Base-by-base conservation (phyloP, 2,329 filamentous ascomycete genomes). In the Botrytis medusae region DNA sequence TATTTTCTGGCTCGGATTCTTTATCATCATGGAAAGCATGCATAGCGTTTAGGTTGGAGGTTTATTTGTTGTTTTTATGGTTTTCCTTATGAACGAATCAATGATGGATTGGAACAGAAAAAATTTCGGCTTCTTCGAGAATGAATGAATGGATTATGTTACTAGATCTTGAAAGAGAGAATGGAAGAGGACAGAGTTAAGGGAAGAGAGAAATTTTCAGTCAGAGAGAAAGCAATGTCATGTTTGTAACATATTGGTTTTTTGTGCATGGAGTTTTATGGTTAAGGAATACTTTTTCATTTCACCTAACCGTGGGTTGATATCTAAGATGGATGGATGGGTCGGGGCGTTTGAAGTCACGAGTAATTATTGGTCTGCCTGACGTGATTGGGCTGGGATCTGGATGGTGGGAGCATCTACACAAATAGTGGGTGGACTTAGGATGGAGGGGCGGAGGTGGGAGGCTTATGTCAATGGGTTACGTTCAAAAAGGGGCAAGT, bases 31-130 rank as follows among this genome's bases (percentile, higher is more conserved):
- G 46, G 64, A 54, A 54, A 51, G 48, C 64, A 42, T 69, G 65
- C 65, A 69, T 69, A 69, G 65, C 65, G 65, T 57, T 57, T 16
- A 69, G 68, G 68, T 70, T 60, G 68, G 68, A 70, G 68, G 68
- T 70, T 32, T 20, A 51, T 37, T 48, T 61, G 54, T 20, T 62
- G 29, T 54, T 69, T 70, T 60, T 70, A 44, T 48, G 20, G 63
- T 48, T 70, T 40, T 62, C 57, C 29, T 63, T 70, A 34, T 62
- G 65, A 57, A 69, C 37, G 51, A 61, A 63, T 70, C 44, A 34
- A 70, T 63, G 59, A 70, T 70, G 68, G 51, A 63, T 63, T 70
- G 54, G 40, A 63, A 48, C 54, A 63, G 59, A 48, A 48, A 37
- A 20, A 46, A 46, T 62, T 70, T 44, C 67, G 57, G 16, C 59